Base-by-base conservation (phyloP, 345 rosid genomes). In the Carallia pectinifolia region DNA sequence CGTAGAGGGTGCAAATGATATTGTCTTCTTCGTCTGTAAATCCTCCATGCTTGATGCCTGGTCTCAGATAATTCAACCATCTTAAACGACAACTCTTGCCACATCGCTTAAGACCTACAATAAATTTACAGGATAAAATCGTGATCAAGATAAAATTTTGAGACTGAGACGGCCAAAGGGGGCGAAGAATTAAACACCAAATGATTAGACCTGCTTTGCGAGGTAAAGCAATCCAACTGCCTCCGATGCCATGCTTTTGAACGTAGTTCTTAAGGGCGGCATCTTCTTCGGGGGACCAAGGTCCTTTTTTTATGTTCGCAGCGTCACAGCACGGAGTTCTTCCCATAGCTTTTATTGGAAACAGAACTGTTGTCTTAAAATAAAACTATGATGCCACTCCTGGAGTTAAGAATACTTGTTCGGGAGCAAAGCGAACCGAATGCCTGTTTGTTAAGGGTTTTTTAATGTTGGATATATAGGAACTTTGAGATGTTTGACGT, bases 261-360 rank as follows among this genome's bases (percentile, higher is more conserved):
- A 80, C 63, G 61, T 70, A 80, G 39, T 73, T 66, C 18, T 69
- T 80, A 33, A 80, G 80, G 48, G 72, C 66, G 19, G 68, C 69
- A 73, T 80, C 80, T 58, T 80, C 83, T 52, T 80, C 83, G 7
- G 80, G 83, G 7, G 83, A 80, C 83, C 83, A 80, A 16, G 83
- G 78, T 6, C 83, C 83, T 62, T 61, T 76, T 68, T 76, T 80
- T 27, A 73, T 78, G 31, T 66, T 76, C 7, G 80, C 70, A 62
- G 73, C 66, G 72, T 76, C 80, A 48, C 80, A 76, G 40, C 83
- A 80, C 7, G 80, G 80, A 62, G 83, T 72, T 67, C 83, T 80
- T 58, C 83, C 83, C 83, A 80, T 80, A 18, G 34, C 27, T 13
- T 44, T 44, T 12, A 6, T 38, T 38, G 12, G 16, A 10, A 15